Base-by-base conservation (phyloP, 2,329 filamentous ascomycete genomes). In the Trichoderma sp. region DNA sequence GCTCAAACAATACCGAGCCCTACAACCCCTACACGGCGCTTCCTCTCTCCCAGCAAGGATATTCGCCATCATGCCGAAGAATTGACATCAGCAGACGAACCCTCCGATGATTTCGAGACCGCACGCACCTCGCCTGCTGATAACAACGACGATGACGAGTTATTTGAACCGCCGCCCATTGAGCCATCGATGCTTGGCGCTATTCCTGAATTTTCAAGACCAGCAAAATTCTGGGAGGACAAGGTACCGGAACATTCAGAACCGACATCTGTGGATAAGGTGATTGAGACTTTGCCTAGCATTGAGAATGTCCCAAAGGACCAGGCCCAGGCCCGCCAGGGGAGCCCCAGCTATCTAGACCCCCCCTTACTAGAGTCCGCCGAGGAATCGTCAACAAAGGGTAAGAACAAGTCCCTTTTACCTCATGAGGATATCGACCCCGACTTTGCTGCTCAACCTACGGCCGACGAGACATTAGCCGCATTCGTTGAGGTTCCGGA, bases 31-130 rank as follows among this genome's bases (percentile, higher is more conserved):
- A 76, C 11, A 77, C 78, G 6, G 74, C 74, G 43, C 77, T 68
- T n/a, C 77, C 71, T n/a, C 11, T 69, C 67, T 9, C 53, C 20
- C 15, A 34, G 9, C 13, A 34, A 76, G 68, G 73, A 73, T 32
- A 74, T 71, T 30, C 72, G 73, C 11, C 76, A 78, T 8, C 74
- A 74, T 36, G 20, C 74, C 6, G 80, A 82, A 9, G 79, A 80
- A 39, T 53, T 80, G 63, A 76, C 78, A 8, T 81, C 81, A 39
- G 76, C 77, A 13, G 80, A 81, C 66, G 80, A 82, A 53, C 77
- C 81, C 55, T 80, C 81, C 6, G 81, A 82, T 50, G 72, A 65
- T 2, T 76, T 75, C 20, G 76, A 76, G 34, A 72, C 72, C 34
- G 72, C 75, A 23, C 71, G 55, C 32, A 43, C 63, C 32, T 72